Base-by-base conservation (phyloP, 495 filamentous ascomycete species). In the Xylaria acuta region DNA sequence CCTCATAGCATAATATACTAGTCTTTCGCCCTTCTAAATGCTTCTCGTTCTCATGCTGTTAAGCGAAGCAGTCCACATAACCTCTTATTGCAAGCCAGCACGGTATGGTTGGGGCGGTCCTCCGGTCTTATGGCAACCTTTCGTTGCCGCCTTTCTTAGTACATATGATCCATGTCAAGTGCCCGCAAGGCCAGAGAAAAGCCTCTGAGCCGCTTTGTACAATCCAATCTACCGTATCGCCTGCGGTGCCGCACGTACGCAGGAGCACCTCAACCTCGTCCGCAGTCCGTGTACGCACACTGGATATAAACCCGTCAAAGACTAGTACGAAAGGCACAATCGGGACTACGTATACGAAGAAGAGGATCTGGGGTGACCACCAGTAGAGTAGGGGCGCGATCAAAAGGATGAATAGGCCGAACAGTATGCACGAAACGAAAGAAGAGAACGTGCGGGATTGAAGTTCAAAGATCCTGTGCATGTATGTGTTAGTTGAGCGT, bases 271-370 rank as follows among this genome's bases (percentile, higher is more conserved):
- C 80, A 27, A 93, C 84, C 81, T 94, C 92, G 32, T 87, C 85
- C 22, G 89, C 81, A 41, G 87, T 91, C 67, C 92, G 84, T 34
- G 90, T 92, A 58, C 92, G 80, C 64, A 93, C 77, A 45, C 85
- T 88, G 34, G 89, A 91, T 38, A 93, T 81, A 64, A 87, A 79
- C 9, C 92, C 92, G 79, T 94, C 92, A 72, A 90, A 90, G 7
- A 89, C 86, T 18, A 92, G 68, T 9, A 91, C 85, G 54, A 89
- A 85, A 0, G 92, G 91, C 30, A 92, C 82, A 8, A 92, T 75
- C 0, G 92, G 92, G 1, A 93, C 66, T 6, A 88, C 65, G 75
- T 90, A 93, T 0, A 90, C 91, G 75, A 88, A 92, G 73, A 92
- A 81, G 32, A 93, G 80, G 40, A 89, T 87, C 30, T 80, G 47